Conservation (phyloP, 495 filamentous ascomycete genomes). For the Penicillium chermesinum region DNA sequence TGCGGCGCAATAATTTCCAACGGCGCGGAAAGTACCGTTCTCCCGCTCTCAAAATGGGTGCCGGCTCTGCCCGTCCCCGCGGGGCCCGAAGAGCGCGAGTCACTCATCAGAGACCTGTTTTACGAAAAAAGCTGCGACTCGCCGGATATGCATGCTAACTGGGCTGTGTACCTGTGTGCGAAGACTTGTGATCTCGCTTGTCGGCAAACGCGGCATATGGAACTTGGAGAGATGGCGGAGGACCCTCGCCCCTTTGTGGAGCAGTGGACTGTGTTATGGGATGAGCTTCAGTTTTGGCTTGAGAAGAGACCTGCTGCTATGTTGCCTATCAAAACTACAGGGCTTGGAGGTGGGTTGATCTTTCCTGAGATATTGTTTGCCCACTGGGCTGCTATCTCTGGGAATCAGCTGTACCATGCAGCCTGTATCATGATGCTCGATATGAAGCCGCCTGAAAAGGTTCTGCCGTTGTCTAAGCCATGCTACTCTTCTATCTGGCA, state of each 20-base stretch:
- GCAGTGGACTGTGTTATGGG: conserved; percentile 32
- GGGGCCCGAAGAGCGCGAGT: conserved; percentile 12
- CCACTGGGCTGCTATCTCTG: conserved; percentile 39
- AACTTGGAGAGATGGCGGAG: conserved; percentile 22
- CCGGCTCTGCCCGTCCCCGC: conserved; percentile 15
- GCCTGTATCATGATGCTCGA: conserved; percentile 36
- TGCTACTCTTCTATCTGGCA: conserved; percentile 33
- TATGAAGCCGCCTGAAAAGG: conserved; percentile 23
- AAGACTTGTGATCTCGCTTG: conserved; percentile 32
- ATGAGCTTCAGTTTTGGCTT: conserved; percentile 36
- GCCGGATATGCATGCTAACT: conserved; percentile 35
- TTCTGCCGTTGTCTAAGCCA: conserved; percentile 16
- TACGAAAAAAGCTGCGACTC: conserved; percentile 17
- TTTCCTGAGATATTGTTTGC: conserved; percentile 38
- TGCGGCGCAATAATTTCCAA: conserved; percentile 39
- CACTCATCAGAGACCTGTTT: conserved; percentile 19
- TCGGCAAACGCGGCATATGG: conserved; percentile 21
- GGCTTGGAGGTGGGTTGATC: conserved; percentile 18
- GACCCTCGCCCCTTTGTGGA: conserved; percentile 16
- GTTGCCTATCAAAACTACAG: conserved; percentile 25
- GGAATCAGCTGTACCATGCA: conserved; percentile 41
- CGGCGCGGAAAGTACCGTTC: conserved; percentile 31
- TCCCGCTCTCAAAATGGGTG: conserved; percentile 31
- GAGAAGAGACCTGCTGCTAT: conserved; percentile 30
- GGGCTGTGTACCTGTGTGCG: conserved; percentile 37